Base-by-base conservation (phyloP, 345 rosid species). In the Salix udensis region DNA sequence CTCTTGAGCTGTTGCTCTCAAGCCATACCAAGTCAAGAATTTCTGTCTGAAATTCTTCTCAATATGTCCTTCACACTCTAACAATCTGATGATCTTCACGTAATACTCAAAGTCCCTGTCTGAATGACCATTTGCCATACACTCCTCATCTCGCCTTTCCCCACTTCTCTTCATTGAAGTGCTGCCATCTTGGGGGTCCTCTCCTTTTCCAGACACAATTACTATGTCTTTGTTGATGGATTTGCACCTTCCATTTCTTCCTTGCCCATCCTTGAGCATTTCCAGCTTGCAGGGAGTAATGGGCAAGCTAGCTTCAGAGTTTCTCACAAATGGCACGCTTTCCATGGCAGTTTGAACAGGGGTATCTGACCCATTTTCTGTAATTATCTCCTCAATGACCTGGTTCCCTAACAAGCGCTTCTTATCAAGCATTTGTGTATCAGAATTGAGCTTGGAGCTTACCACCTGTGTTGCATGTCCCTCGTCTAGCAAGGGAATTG, bases 31-130 rank as follows among this genome's bases (percentile, higher is more conserved):
- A 21, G 97, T 91, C 80, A 96, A 84, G 84, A 96, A 94, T 81
- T 91, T 94, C 91, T 96, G 94, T 82, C 98, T 82, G 69, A 96
- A 96, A 79, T 88, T 92, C 89, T 84, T 96, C 80, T 92, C 98
- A 4, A 96, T 89, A 80, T 96, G 97, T 37, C 99, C 98, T 76
- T 88, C 83, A 48, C 95, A 74, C 80, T 96, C 97, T 78, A 96
- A 76, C 86, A 93, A 83, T 80, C 97, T 86, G 71, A 94, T 87
- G 68, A 85, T 84, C 88, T 92, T 94, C 84, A 92, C 92, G n/a
- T 85, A 90, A 74, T 74, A 91, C 88, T 89, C 92, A 67, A 96
- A 92, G 77, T 89, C 97, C 76, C 86, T 81, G 71, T 87, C 88
- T 52, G 91, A 84, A 73, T 73, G 83, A 68, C 85, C 91, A 72